These are phyloP conservation scores for Coemansia sp. DNA, from an alignment of 192 early-diverging fungal genomes.

Conservation along the genomic window DNA sequence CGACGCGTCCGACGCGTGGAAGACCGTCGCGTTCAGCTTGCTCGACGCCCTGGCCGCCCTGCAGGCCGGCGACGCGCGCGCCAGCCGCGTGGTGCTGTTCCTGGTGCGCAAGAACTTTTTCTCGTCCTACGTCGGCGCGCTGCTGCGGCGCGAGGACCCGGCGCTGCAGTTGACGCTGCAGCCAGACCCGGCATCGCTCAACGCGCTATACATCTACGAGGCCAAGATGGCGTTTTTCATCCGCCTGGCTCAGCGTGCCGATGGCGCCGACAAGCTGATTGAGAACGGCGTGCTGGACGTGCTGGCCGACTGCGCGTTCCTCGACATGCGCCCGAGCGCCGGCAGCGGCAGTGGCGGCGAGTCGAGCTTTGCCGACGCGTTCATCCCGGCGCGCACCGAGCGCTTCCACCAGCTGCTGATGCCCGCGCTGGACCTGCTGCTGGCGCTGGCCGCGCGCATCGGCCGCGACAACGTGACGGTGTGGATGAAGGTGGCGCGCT, in stretches of 20 bases:
- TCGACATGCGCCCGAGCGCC: constrained; percentile 59
- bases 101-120: constrained; percentile 55
- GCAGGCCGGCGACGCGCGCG: constrained; percentile 41
- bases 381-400: constrained; percentile 47
- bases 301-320: constrained; percentile 65
- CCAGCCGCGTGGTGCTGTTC: constrained; percentile 48
- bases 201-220: constrained; percentile 70
- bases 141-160: constrained; percentile 60
- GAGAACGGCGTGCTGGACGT: constrained; percentile 76
- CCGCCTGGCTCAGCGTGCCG: constrained; percentile 66
- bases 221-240: constrained; percentile 77
- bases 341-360: constrained; percentile 8
- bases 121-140: constrained; percentile 53
- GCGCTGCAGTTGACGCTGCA: constrained; percentile 53
- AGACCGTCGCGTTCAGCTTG: constrained; percentile 77
- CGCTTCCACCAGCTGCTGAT: constrained; percentile 62
- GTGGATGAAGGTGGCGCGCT: constrained; percentile 47
- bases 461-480: constrained; percentile 49
- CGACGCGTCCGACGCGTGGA: constrained; percentile 75
- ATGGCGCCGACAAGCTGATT: constrained; percentile 73
- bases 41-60: constrained; percentile 65
- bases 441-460: constrained; percentile 44
- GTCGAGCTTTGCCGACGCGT: constrained; percentile 38
- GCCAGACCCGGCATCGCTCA: constrained; percentile 54
- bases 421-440: constrained; percentile 60